Conservation (phyloP, 2,329 filamentous ascomycete species). For the Colletotrichum sublineola region DNA sequence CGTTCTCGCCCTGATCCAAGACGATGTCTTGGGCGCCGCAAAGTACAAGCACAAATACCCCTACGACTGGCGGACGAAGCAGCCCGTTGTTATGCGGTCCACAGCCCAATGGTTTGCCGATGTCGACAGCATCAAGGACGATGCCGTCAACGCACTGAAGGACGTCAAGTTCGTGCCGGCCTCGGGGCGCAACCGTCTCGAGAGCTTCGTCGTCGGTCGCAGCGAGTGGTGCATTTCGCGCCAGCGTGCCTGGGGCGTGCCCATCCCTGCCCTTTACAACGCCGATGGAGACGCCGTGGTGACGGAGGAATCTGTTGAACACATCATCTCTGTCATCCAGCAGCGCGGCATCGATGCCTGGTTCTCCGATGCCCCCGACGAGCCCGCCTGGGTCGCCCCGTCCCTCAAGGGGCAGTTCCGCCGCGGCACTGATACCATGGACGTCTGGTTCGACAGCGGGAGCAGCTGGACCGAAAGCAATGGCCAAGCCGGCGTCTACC, state of each 20-base stretch:
- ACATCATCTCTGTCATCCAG: constrained; percentile 85
- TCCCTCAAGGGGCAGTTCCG: constrained; percentile 73
- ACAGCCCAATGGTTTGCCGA: constrained; percentile 99
- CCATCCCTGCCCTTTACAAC: constrained; percentile 91
- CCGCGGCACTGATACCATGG: constrained; percentile 95
- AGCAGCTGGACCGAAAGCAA: constrained; percentile 83
- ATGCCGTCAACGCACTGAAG: constrained; percentile 77
- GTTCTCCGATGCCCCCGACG: constrained; percentile 87
- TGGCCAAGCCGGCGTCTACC: constrained; percentile 82
- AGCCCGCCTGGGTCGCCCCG: constrained; percentile 81
- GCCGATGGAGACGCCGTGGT: constrained; percentile 81
- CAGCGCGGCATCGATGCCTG: constrained; percentile 89
- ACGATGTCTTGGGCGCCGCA: constrained; percentile 77
- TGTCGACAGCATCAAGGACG: constrained; percentile 83
- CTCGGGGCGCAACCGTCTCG: constrained; percentile 78
- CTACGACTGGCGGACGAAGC: constrained; percentile 97
- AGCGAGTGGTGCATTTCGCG: constrained; percentile 99
- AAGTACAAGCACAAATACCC: constrained; percentile 92
- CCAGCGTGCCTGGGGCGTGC: constrained; percentile 95
- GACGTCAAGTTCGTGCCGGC: constrained; percentile 84
- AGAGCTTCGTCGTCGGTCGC: constrained; percentile 87
- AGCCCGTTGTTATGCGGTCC: constrained; percentile 89
- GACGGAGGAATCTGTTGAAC: constrained; percentile 81
- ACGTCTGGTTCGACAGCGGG: constrained; percentile 99
- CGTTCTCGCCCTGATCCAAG: constrained; percentile 77